A percentile compares a stretch with the other conserved stretches of the same genome.
phyloP scores from a whole-genome alignment of 1,139 yeast genomes.

The Protomyces inouyei region DNA sequence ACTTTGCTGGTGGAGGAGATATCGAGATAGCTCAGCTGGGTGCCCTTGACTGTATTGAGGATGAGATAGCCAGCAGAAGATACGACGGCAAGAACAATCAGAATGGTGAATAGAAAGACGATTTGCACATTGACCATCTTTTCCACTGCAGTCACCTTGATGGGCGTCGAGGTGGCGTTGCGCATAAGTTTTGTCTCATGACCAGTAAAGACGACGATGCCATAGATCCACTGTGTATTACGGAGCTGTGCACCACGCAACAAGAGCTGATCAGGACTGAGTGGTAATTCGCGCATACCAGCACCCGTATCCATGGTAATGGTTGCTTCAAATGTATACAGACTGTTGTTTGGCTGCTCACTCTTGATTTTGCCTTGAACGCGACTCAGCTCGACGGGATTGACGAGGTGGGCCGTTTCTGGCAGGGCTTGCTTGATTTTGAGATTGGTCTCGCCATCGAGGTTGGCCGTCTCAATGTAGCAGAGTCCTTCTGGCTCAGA shows the following conservation, averaged over 20 bases:
- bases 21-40: conserved; percentile 49
- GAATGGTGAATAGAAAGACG: conserved; percentile 74
- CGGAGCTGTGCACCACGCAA: conserved; percentile 93
- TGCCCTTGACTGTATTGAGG: conserved; percentile 51
- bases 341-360: conserved; percentile 90
- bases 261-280: conserved; percentile 84
- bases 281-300: conserved; percentile 51
- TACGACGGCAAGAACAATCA: conserved; percentile 67
- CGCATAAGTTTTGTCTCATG: conserved; percentile 98
- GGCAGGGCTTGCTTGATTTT: conserved; percentile 84
- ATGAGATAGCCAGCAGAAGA: conserved; percentile 87
- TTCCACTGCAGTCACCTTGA: conserved; percentile 94
- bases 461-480: conserved; percentile 92
- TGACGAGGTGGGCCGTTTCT: conserved; percentile 71
- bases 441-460: conserved; percentile 96
- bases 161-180: conserved; percentile 97
- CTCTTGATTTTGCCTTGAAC: conserved; percentile 60
- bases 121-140: conserved; percentile 90
- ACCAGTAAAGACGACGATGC: conserved; percentile 90
- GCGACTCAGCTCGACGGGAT: conserved; percentile 56
- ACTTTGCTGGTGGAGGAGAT: conserved; percentile 66
- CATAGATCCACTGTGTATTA: conserved; percentile 94
- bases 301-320: conserved; percentile 52
- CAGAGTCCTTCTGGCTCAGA: conserved; percentile 98
- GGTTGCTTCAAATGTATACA: conserved; percentile 93